These are phyloP conservation scores for Solanum gracilifrons DNA, from an alignment of 257 asterid genomes.

Conservation along the genomic window DNA sequence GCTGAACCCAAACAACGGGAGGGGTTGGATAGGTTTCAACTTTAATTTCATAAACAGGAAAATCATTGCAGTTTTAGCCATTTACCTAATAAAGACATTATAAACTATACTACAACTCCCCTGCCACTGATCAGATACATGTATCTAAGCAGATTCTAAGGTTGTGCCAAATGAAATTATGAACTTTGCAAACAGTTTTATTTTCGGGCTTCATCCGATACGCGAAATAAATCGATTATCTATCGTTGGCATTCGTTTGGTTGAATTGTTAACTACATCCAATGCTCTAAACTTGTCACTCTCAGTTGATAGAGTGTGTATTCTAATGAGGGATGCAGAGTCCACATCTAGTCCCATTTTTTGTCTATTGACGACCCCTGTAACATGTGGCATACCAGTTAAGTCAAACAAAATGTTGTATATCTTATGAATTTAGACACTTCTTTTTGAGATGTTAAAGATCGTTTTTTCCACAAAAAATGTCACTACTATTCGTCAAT, in stretches of 20 bases:
- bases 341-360: background rate
- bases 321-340: background rate
- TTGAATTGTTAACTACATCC: background rate
- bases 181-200: background rate
- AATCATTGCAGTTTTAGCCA: background rate
- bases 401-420: background rate
- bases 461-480: background rate
- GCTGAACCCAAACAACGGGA: background rate
- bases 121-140: background rate
- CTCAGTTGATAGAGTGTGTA: background rate
- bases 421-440: background rate
- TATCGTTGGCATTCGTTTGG: background rate
- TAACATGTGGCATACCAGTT: background rate
- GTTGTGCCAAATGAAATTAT: background rate
- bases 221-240: background rate
- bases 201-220: background rate
- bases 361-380: background rate
- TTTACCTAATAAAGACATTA: background rate
- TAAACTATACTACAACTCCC: background rate
- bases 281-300: background rate
- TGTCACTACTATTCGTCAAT: background rate
- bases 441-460: background rate
- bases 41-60: background rate
- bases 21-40: background rate
- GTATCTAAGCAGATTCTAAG: background rate